Base-by-base conservation (phyloP, 2,329 filamentous ascomycete genomes). In the Penicillium sp. region DNA sequence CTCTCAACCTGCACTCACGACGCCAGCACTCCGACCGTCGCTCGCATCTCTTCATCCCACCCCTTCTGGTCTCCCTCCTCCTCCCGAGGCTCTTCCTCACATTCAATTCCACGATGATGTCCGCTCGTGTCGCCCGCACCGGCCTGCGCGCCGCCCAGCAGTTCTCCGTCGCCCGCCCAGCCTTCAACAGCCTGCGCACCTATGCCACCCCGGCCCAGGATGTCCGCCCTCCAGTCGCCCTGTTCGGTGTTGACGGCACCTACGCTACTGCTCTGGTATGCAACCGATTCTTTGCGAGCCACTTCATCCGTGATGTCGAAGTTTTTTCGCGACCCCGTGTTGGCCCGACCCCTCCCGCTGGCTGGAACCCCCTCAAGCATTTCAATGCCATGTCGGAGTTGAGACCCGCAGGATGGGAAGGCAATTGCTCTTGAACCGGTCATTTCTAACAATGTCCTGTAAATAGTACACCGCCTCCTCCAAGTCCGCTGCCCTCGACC, bases 261-360 rank as follows among this genome's bases (percentile, higher is more conserved):
- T 99, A 99, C 83, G 95, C 95, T 78, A 92, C 90, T 83, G 95
- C 95, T 83, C 86, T 99, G 88, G 95, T 99, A 94, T 79, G 91
- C 78, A 50, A 39, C 25, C 54, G 47, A 55, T 28, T 56, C 51
- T 54, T 43, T 61, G 53, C 43, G 37, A 54, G 20, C 49, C 20
- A 52, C 38, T 53, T 17, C 28, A 56, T 41, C 34, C 15, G 43
- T 59, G 43, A 55, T 61, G 31, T 49, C 55, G 51, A 50, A 39
- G 45, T 51, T 63, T 54, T 58, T 47, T 52, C 37, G 39, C 62
- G 52, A 59, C 49, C 38, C 58, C 66, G 62, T 61, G 50, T 59
- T 55, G 42, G 59, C 59, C 63, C 60, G 63, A 63, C 65, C 64
- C 65, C 62, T 65, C 63, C 56, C 48, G 47, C 34, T 47, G 41